Percentiles rank a stretch among this genome's conserved stretches.
phyloP scores from a whole-genome alignment of 176 grass and related monocot species.

The Eleusine indica region DNA sequence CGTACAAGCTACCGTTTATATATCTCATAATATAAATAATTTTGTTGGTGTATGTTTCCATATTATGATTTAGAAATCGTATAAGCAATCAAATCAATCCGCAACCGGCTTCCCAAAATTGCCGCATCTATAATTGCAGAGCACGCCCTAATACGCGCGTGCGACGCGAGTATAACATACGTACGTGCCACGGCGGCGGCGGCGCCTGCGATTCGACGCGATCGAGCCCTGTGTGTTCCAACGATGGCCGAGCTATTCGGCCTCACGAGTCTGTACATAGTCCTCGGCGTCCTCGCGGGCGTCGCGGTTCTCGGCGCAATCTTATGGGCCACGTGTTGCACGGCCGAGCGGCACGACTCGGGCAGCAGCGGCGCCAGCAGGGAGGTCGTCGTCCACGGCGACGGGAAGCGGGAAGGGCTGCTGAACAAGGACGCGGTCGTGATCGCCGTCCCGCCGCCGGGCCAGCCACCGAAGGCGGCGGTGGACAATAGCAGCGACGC shows the following conservation, averaged over 20 bases:
- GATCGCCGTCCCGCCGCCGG: background rate
- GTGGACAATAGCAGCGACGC: background rate
- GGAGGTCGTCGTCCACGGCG: background rate
- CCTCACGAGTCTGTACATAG: background rate
- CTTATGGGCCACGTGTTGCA: background rate
- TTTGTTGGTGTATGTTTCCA: background rate
- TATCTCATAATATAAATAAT: too few species aligned
- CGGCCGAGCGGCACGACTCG: background rate
- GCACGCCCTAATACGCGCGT: background rate
- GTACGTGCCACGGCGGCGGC: background rate
- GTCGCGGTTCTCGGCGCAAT: background rate
- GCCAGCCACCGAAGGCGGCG: too few species aligned
- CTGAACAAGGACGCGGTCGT: constrained; percentile 15
- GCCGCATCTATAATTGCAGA: background rate
- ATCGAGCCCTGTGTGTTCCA: background rate
- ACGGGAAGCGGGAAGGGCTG: background rate
- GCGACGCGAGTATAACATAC: too few species aligned
- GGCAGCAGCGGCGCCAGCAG: background rate
- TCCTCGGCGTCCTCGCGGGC: background rate
- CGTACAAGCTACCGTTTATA: too few species aligned
- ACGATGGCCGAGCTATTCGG: constrained; percentile 1
- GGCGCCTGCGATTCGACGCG: background rate
- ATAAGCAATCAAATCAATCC: background rate
- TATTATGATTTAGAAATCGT: background rate
- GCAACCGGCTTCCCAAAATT: background rate